phyloP scores from a whole-genome alignment of 2,329 filamentous ascomycete species.

The Colletotrichum paranaense region DNA sequence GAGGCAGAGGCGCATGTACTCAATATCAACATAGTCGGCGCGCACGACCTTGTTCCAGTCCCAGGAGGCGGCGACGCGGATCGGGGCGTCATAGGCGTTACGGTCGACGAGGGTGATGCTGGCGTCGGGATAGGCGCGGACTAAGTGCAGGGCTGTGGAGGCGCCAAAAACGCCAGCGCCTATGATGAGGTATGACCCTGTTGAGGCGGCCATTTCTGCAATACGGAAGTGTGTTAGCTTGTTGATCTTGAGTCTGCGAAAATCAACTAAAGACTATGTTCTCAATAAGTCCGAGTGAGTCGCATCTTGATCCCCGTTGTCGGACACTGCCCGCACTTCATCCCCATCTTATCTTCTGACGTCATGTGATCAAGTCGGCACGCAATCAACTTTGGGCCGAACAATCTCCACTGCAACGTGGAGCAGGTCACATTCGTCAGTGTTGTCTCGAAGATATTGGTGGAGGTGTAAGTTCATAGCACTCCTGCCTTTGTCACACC shows the following conservation, averaged over 20 bases:
- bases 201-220: not conserved
- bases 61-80: slow-evolving; percentile 41
- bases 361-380: slow-evolving; percentile 22
- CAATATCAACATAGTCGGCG: slow-evolving; percentile 47
- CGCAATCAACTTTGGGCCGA: slow-evolving; percentile 1
- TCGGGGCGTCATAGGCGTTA: slow-evolving; percentile 38
- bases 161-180: slow-evolving; percentile 63
- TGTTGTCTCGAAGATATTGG: not conserved
- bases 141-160: slow-evolving; percentile 60
- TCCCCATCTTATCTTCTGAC: slow-evolving; percentile 25
- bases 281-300: not conserved
- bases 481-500: not conserved
- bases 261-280: not conserved
- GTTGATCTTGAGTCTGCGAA: not conserved
- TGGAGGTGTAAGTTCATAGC: too few species aligned
- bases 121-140: slow-evolving; percentile 37
- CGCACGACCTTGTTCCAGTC: slow-evolving; percentile 53
- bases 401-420: not conserved
- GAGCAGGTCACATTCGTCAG: not conserved
- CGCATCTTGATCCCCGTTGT: not conserved
- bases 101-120: slow-evolving; percentile 42
- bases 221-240: not conserved
- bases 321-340: slow-evolving; percentile 14
- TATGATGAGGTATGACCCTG: slow-evolving; percentile 51
- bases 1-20: slow-evolving; percentile 44